Percentiles rank a stretch among this genome's conserved stretches.
Conservation (phyloP, 768 basidiomycete genomes). For the Calocybe gangraenosa region DNA sequence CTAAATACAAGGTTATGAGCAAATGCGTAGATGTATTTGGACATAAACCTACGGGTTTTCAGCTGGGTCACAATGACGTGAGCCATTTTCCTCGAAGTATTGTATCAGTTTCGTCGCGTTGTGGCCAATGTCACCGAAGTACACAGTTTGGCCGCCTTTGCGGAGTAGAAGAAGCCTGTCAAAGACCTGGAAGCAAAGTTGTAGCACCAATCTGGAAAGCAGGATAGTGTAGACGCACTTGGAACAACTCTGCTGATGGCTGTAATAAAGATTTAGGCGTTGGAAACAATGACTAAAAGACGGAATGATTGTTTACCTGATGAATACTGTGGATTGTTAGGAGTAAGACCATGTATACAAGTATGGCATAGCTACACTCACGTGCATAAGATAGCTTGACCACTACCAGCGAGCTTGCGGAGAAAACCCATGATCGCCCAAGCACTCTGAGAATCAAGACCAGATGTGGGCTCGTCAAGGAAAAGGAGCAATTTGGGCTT, state of each 20-base stretch:
- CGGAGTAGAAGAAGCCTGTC: conserved; percentile 75
- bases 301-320: conserved; percentile 22
- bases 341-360: neutral
- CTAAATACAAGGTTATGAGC: conserved; percentile 25
- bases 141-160: conserved; percentile 73
- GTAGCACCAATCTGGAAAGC: neutral
- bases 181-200: conserved; percentile 42
- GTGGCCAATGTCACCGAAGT: conserved; percentile 68
- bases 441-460: conserved; percentile 82
- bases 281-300: neutral
- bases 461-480: conserved; percentile 87
- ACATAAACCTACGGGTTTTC: conserved; percentile 65
- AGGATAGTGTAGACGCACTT: conserved; percentile 25
- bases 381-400: conserved; percentile 92
- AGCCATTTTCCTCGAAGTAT: conserved; percentile 77
- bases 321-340: conserved; percentile 32
- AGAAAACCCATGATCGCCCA: conserved; percentile 81
- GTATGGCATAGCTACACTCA: conserved; percentile 25
- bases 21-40: neutral
- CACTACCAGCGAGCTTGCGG: conserved; percentile 69
- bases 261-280: conserved; percentile 26
- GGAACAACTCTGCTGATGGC: conserved; percentile 83
- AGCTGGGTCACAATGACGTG: conserved; percentile 50
- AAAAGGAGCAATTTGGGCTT: conserved; percentile 79
- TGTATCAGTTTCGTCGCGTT: conserved; percentile 57